phyloP scores from a whole-genome alignment of 306 rosid species.

The Trifolium subterraneum region DNA sequence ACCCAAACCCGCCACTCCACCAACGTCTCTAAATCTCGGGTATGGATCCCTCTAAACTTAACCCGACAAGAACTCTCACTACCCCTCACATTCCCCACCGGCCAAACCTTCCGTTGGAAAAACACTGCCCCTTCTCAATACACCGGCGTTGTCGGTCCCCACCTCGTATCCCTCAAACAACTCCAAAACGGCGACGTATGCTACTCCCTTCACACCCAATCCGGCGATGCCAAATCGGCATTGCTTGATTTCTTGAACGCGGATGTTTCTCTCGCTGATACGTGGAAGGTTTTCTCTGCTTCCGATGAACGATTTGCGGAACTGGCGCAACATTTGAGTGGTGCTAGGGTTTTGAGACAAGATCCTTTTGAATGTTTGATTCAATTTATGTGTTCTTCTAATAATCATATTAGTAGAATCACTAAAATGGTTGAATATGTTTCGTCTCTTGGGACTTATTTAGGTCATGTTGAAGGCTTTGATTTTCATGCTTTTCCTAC shows the following conservation, averaged over 20 bases:
- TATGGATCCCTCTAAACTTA: conserved; percentile 70
- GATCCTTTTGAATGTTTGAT: conserved; percentile 91
- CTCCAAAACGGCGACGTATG: conserved; percentile 70
- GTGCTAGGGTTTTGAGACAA: conserved; percentile 89
- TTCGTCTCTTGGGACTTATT: conserved; percentile 68
- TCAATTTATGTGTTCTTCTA: conserved; percentile 92
- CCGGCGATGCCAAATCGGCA: conserved; percentile 44
- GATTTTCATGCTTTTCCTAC: conserved; percentile 74
- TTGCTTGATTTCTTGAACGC: conserved; percentile 78
- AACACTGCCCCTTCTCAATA: conserved; percentile 69
- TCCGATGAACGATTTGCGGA: conserved; percentile 71
- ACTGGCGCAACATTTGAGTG: conserved; percentile 61
- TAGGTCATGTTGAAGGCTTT: conserved; percentile 71
- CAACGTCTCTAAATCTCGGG: conserved; percentile 53
- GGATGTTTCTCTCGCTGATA: conserved; percentile 59
- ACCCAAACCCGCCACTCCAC: conserved; percentile 43
- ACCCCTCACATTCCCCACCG: conserved; percentile 93
- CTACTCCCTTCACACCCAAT: conserved; percentile 59
- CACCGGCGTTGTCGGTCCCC: conserved; percentile 81
- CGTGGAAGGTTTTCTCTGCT: conserved; percentile 75
- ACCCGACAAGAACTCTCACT: conserved; percentile 70
- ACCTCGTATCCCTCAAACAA: conserved; percentile 79
- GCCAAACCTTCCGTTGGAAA: conserved; percentile 95
- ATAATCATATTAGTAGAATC: conserved; percentile 80
- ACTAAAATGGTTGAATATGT: conserved; percentile 89